phyloP scores from a whole-genome alignment of 768 basidiomycete genomes.

The Dacryopinax primogenitus region DNA sequence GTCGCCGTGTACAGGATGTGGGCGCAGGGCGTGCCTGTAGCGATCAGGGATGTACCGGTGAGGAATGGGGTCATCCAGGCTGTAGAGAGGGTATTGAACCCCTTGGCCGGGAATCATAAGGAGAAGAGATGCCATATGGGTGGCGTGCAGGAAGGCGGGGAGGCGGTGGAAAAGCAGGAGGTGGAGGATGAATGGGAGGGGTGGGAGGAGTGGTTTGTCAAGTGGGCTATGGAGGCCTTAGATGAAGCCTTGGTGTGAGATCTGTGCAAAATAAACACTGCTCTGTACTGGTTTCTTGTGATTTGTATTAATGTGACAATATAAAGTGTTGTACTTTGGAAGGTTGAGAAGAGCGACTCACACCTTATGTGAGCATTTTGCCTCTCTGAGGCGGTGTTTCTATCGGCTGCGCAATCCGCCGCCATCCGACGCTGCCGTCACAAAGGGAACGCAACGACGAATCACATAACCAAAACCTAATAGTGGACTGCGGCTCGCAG shows the following conservation, averaged over 20 bases:
- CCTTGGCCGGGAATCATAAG: neutral
- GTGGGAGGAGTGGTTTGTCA: slow-evolving; percentile 8
- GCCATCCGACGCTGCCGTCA: too few relatives aligned
- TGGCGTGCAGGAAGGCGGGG: neutral
- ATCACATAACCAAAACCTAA: too few relatives aligned
- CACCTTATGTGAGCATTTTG: too few relatives aligned
- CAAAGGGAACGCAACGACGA: too few relatives aligned
- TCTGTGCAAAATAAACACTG: neutral
- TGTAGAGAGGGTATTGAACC: neutral
- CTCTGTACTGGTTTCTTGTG: neutral
- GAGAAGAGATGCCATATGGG: neutral
- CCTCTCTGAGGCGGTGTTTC: too few relatives aligned
- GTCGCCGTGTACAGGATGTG: neutral
- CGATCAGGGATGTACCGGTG: neutral
- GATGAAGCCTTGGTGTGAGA: neutral
- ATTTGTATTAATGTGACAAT: too few relatives aligned
- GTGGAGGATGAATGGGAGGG: neutral
- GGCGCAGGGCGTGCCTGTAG: neutral
- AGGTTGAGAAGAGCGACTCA: too few relatives aligned
- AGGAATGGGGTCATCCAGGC: neutral
- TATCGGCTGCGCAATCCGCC: too few relatives aligned
- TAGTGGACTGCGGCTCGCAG: too few relatives aligned
- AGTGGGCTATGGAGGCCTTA: neutral
- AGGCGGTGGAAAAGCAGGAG: neutral
- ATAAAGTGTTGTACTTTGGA: too few relatives aligned